These are phyloP conservation scores for Beauveria brongniartii DNA, from an alignment of 2,329 filamentous ascomycete species.

Conservation along the genomic window DNA sequence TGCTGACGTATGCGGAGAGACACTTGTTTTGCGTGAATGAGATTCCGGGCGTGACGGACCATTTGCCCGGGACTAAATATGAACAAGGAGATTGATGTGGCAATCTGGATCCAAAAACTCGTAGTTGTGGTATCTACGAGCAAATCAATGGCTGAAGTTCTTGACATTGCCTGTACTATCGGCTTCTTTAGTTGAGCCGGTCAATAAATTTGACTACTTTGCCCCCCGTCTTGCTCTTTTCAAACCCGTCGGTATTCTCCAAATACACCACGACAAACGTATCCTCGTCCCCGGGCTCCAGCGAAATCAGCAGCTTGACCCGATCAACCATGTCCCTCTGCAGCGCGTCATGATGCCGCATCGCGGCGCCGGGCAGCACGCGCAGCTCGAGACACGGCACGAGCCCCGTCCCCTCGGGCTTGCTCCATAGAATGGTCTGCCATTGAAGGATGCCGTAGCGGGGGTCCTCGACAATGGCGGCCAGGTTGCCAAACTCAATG, in stretches of 20 bases:
- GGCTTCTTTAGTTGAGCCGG: background rate
- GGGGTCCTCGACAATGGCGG: conserved; percentile 16
- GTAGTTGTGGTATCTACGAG: too few relatives aligned
- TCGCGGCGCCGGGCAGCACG: background rate
- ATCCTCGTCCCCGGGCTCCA: conserved; percentile 21
- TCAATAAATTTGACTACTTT: conserved; percentile 22
- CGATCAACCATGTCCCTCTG: conserved; percentile 15
- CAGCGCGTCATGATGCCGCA: conserved; percentile 11
- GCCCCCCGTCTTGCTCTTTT: conserved; percentile 18
- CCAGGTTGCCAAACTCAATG: conserved; percentile 27
- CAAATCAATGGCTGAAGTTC: background rate
- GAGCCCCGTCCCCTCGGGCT: background rate
- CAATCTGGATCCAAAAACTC: too few relatives aligned
- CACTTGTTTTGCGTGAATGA: conserved; percentile 37
- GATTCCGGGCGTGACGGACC: conserved; percentile 41
- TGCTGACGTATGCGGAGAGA: conserved; percentile 29
- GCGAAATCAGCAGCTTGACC: conserved; percentile 17
- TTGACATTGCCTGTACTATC: background rate
- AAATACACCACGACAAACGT: conserved; percentile 25
- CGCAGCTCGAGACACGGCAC: conserved; percentile 13
- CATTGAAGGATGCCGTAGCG: conserved; percentile 30
- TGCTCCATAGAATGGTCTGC: conserved; percentile 29
- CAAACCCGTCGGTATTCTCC: conserved; percentile 24
- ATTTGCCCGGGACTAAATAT: conserved; percentile 22
- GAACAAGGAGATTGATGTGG: conserved; percentile 13